Evolutionary conservation across 805 yeast species (phyloP), one percentile per base, ranked within the genome.

Genomic region (Starmerella roubikii): DNA sequence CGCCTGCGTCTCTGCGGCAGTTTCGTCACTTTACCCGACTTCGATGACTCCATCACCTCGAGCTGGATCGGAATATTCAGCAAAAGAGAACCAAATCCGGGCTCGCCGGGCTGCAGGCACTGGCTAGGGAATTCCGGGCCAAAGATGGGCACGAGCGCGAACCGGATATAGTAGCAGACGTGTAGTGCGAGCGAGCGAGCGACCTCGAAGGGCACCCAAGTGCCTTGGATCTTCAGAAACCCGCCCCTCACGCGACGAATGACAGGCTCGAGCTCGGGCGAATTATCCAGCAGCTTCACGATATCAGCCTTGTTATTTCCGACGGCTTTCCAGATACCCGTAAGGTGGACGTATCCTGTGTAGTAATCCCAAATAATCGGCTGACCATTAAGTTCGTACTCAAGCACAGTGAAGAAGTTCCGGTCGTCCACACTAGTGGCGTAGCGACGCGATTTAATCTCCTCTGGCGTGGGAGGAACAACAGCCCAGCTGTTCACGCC

Each of bases 161-260:
- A 79, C 41, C 95, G 65, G 32, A 85, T 78, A 40, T 76, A 73
- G 57, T 71, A 84, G 60, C 93, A 81, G 51, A 84, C 80, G 37
- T 78, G 69, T 25, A 72, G 57, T 3, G 94, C 88, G 38, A 85
- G 62, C 24, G 70, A 60, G 43, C 67, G 67, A 19, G 93, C 84
- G 36, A 80, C 64, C 9, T 68, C 70, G 52, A 60, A 78, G 2
- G 94, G 88, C 29, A 84, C 60, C 95, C 95, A 86, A 8, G 94
- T 83, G 3, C 96, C 96, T 61, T 85, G 96, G 48, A 86, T 83
- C 63, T 84, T 84, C 47, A 85, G 68, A 52, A 74, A 83, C 2
- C 95, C 96, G 34, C 96, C 96, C 39, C 95, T 65, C 13, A 85
- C 83, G 36, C 94, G 69, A 50, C 73, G 73, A 39, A 78, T 68